phyloP scores from a whole-genome alignment of 306 rosid genomes.

The Gastrolobium villosum region DNA sequence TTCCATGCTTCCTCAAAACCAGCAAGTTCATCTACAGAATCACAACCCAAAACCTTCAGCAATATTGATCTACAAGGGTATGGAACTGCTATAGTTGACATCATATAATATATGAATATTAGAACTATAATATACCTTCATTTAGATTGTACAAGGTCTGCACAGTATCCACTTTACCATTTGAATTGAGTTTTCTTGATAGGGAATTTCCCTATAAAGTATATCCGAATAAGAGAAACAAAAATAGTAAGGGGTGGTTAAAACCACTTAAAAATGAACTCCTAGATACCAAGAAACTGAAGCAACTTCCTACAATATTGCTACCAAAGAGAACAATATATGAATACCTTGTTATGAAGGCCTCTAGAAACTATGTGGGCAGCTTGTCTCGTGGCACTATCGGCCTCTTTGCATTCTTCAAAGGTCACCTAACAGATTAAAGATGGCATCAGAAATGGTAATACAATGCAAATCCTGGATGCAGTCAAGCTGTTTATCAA shows the following conservation, averaged over 20 bases:
- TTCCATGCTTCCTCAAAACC: slow-evolving; percentile 86
- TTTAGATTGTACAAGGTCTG: slow-evolving; percentile 84
- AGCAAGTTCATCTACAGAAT: slow-evolving; percentile 68
- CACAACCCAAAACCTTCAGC: slow-evolving; percentile 36
- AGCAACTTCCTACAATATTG: neutral
- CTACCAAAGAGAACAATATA: neutral
- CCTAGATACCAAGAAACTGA: neutral
- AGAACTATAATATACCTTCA: slow-evolving; percentile 66
- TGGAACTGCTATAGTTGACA: neutral
- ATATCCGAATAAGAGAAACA: neutral
- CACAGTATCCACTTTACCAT: slow-evolving; percentile 72
- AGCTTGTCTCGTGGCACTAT: slow-evolving; percentile 74
- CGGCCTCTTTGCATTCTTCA: slow-evolving; percentile 93
- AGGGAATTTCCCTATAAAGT: slow-evolving; percentile 69
- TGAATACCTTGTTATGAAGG: slow-evolving; percentile 71
- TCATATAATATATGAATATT: slow-evolving; percentile 13
- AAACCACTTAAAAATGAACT: neutral
- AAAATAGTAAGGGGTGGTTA: neutral
- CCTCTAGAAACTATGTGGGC: slow-evolving; percentile 73
- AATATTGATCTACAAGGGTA: slow-evolving; percentile 4
- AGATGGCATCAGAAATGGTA: slow-evolving; percentile 29
- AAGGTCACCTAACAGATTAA: slow-evolving; percentile 63
- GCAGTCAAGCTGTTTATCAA: neutral
- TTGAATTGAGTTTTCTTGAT: slow-evolving; percentile 70
- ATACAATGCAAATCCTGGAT: neutral